phyloP scores from a whole-genome alignment of 2,329 filamentous ascomycete genomes.

The Aspergillus bombycis region DNA sequence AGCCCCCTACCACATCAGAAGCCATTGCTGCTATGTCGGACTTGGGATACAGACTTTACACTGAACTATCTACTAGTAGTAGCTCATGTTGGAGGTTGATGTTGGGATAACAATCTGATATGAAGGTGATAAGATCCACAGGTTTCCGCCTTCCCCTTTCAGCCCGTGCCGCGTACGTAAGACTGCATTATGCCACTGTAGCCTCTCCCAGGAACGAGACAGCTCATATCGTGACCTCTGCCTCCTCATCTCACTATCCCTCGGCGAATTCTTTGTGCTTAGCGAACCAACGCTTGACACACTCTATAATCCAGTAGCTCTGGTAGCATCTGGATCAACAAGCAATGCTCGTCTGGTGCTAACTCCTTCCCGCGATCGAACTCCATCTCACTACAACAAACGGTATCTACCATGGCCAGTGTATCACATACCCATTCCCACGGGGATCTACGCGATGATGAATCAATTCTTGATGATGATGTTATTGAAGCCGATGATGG shows the following conservation, averaged over 20 bases:
- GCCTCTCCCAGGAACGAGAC: slow-evolving; percentile 33
- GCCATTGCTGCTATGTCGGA: too few species aligned
- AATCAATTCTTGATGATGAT: slow-evolving; percentile 68
- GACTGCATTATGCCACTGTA: slow-evolving; percentile 40
- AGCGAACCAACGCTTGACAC: background rate
- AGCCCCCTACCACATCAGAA: too few species aligned
- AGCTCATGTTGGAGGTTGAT: too few species aligned
- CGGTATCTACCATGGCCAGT: slow-evolving; percentile 35
- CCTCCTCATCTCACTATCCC: background rate
- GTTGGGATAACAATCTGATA: too few species aligned
- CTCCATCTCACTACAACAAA: slow-evolving; percentile 3
- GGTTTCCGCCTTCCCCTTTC: slow-evolving; percentile 27
- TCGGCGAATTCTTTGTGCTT: background rate
- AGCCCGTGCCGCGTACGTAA: slow-evolving; percentile 32
- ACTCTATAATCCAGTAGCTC: background rate
- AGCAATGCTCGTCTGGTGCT: slow-evolving; percentile 22
- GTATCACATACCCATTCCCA: slow-evolving; percentile 49
- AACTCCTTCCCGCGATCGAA: slow-evolving; percentile 5
- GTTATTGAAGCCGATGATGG: slow-evolving; percentile 80
- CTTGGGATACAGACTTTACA: too few species aligned
- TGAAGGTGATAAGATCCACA: background rate
- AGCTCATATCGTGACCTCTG: background rate
- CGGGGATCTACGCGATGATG: slow-evolving; percentile 64
- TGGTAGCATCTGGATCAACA: slow-evolving; percentile 14
- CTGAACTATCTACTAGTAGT: too few species aligned